Base-by-base conservation (phyloP, 306 rosid genomes). In the Vigna hirtella region DNA sequence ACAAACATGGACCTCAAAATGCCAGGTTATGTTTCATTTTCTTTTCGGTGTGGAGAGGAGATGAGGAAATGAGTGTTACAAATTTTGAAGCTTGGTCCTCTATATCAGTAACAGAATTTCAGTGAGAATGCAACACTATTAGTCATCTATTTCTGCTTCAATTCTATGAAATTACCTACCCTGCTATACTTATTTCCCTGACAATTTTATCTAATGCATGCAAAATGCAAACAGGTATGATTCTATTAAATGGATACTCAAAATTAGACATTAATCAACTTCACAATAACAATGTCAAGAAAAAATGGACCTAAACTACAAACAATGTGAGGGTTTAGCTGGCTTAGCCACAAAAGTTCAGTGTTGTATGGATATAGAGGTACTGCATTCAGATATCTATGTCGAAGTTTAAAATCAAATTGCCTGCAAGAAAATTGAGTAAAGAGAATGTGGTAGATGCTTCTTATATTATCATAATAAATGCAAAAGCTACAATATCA, bases 401-500 rank as follows among this genome's bases (percentile, higher is more conserved):
- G n/a, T 52, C 45, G 40, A 50, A 75, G 69, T 24, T 24, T 34
- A 64, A 32, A 63, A 38, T 52, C 50, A 72, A 26, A 24, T 72
- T 79, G 57, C 43, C 40, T 38, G 15, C 12, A 77, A 55, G 52
- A 20, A 36, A 66, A 74, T n/a, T 66, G 38, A 49, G 13, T 3
- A 51, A 22, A 28, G 11, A 12, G 20, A 56, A 67, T 51, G 22
- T 45, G 43, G 66, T 9, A 26, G 7, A 71, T 52, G 68, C 82
- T 59, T 65, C 53, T 68, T 38, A 58, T 7, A 59, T 62, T 28
- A 65, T 73, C 73, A 62, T 73, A 69, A 62, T 5, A 43, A 38
- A 9, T 32, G 20, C 5, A 20, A 5, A 28, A 48, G 18, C 42
- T 66, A 47, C 74, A 17, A 18, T 30, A 30, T 30, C 34, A 30